These are phyloP conservation scores for Nothomitra cinnamomea DNA, from an alignment of 2,329 filamentous ascomycete species.

Conservation along the genomic window DNA sequence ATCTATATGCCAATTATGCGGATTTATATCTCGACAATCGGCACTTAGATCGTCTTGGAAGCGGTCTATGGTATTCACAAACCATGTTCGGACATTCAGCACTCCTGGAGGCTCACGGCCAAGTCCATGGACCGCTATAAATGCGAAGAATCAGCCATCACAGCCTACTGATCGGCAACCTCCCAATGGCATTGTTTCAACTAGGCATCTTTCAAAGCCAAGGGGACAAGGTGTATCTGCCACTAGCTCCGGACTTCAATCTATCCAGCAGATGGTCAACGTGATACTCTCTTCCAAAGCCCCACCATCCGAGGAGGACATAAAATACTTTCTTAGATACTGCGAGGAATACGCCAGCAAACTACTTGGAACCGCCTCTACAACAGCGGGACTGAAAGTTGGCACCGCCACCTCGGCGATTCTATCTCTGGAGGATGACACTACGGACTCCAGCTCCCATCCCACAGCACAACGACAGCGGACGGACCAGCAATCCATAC, in stretches of 20 bases:
- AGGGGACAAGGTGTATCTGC: not conserved
- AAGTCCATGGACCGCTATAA: not conserved
- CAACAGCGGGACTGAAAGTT: not conserved
- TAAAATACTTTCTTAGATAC: not conserved
- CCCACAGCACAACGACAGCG: not conserved
- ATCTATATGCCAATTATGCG: slow-evolving; percentile 29
- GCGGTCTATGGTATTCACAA: not conserved
- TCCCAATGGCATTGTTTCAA: too few relatives aligned
- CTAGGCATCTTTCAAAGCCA: not conserved
- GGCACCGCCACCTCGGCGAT: slow-evolving; percentile 36
- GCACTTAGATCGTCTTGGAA: slow-evolving; percentile 8
- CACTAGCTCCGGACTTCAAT: not conserved
- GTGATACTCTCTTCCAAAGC: not conserved
- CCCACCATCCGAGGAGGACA: not conserved
- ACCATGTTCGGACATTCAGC: not conserved
- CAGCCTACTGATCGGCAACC: not conserved
- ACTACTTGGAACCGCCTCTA: not conserved
- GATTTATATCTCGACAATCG: slow-evolving; percentile 19
- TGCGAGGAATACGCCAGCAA: not conserved
- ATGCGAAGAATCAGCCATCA: not conserved
- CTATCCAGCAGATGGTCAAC: not conserved
- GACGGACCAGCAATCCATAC: not conserved
- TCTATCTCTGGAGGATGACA: slow-evolving; percentile 26
- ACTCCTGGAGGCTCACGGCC: not conserved
- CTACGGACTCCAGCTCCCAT: slow-evolving; percentile 10